Conservation (phyloP, 345 rosid species). For the Salix caprea region DNA sequence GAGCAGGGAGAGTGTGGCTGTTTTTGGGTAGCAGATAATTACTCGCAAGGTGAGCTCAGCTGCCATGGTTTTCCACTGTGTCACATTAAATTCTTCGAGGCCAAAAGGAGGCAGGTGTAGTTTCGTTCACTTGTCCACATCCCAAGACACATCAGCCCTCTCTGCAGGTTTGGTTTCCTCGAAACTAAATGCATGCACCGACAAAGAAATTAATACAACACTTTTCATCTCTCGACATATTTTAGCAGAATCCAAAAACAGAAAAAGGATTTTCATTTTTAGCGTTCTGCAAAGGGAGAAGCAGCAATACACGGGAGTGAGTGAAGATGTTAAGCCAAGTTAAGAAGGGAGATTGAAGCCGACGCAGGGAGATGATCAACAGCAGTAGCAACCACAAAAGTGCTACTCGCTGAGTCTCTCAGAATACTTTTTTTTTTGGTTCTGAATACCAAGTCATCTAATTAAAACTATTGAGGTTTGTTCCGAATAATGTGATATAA, state of each 20-base stretch:
- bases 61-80: slow-evolving; percentile 5
- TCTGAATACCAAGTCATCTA: too few relatives aligned
- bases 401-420: slow-evolving; percentile 18
- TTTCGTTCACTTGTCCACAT: slow-evolving; percentile 6
- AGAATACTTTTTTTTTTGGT: too few relatives aligned
- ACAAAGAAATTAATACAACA: background rate
- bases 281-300: background rate
- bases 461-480: too few relatives aligned
- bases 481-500: too few relatives aligned
- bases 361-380: slow-evolving; percentile 12
- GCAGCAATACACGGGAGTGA: slow-evolving; percentile 15
- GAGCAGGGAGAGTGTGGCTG: background rate
- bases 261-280: background rate
- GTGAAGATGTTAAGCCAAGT: slow-evolving; percentile 25
- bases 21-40: background rate
- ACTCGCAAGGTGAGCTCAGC: background rate
- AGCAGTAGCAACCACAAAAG: slow-evolving; percentile 33
- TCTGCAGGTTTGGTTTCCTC: background rate
- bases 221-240: background rate
- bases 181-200: slow-evolving; percentile 21
- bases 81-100: background rate
- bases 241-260: background rate
- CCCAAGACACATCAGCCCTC: background rate
- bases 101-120: slow-evolving; percentile 16
- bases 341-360: slow-evolving; percentile 31